These are phyloP conservation scores for Cymbopogon citratus DNA, from an alignment of 176 grass and related monocot genomes.

Conservation along the genomic window DNA sequence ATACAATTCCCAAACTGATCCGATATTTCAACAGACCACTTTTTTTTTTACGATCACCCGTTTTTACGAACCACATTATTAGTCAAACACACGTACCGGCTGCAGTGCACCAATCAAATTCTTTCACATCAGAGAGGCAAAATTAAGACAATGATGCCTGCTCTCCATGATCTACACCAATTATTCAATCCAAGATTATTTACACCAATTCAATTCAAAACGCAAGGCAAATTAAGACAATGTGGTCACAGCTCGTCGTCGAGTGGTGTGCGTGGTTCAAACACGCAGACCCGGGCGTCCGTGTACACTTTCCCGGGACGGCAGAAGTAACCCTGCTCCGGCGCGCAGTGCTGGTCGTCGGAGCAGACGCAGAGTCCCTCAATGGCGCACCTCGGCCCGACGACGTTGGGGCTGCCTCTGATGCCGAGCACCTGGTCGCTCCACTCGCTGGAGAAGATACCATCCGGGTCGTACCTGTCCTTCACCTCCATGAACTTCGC, in stretches of 20 bases:
- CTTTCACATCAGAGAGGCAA: no score
- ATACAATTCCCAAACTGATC: neutral
- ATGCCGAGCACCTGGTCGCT: conserved; percentile 62
- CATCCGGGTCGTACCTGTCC: conserved; percentile 36
- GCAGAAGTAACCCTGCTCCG: conserved; percentile 31
- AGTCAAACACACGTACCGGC: neutral
- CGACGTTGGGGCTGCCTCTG: neutral
- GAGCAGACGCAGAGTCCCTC: conserved; percentile 48
- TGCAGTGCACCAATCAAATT: neutral
- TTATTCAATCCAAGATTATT: neutral
- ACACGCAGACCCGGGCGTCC: conserved; percentile 30
- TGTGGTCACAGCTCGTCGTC: neutral
- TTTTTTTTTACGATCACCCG: no score
- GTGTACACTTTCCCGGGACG: conserved; percentile 25
- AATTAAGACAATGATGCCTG: no score
- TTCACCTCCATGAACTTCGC: conserved; percentile 36
- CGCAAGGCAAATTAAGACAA: no score
- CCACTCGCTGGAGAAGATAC: conserved; percentile 74
- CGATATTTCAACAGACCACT: neutral
- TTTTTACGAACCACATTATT: neutral
- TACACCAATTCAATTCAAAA: no score
- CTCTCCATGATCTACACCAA: neutral
- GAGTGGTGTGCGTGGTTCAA: neutral
- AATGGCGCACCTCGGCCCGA: conserved; percentile 3
- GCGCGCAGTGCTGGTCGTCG: conserved; percentile 35